Conservation (phyloP, 176 grass and related monocot genomes). For the Alopecurus myosuroides region DNA sequence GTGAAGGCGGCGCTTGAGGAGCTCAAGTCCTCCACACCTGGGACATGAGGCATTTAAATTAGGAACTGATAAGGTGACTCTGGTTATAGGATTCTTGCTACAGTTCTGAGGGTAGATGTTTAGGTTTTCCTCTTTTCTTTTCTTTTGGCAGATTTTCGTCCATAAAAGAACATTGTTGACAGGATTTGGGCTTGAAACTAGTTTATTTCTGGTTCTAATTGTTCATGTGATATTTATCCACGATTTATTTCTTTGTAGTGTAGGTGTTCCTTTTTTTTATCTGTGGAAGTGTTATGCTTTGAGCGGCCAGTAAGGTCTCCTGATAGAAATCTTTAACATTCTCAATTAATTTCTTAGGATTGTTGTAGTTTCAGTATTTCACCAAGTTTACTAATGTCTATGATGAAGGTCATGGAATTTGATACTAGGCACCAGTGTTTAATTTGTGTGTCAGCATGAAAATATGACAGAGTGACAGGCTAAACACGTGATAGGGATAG, state of each 20-base stretch:
- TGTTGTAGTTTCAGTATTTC: conserved; percentile 16
- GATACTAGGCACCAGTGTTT: not conserved
- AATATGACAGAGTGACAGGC: not conserved
- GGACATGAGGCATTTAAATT: conserved; percentile 27
- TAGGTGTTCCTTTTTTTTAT: conserved; percentile 6
- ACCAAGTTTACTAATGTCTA: not conserved
- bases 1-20: conserved; percentile 61
- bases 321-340: conserved; percentile 16
- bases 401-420: not conserved
- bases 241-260: conserved; percentile 2
- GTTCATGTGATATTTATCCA: conserved; percentile 34
- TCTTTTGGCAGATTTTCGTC: conserved; percentile 26
- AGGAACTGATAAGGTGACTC: conserved; percentile 12
- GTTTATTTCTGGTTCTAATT: conserved; percentile 38
- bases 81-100: conserved; percentile 19
- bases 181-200: conserved; percentile 23
- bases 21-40: conserved; percentile 53
- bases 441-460: conserved; percentile 2
- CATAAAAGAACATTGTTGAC: conserved; percentile 45
- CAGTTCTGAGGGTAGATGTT: conserved; percentile 32
- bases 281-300: conserved; percentile 8
- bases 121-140: conserved; percentile 7
- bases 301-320: not conserved
- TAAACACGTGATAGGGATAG: not conserved
- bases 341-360: conserved; percentile 18